Base-by-base conservation (phyloP, 1,139 yeast species). In the Scheffersomyces illinoinensis region DNA sequence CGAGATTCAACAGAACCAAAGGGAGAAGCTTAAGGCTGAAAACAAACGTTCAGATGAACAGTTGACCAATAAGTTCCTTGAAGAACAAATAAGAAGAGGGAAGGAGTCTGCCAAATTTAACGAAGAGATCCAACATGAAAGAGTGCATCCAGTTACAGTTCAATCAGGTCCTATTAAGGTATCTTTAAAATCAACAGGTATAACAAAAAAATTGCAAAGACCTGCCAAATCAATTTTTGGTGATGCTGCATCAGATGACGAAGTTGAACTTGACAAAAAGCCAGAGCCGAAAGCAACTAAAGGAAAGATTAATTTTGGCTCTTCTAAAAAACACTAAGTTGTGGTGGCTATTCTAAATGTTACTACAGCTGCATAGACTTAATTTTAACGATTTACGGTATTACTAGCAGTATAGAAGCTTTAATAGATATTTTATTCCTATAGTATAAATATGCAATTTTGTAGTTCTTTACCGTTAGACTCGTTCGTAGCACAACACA, bases 401-500 rank as follows among this genome's bases (percentile, higher is more conserved):
- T 4, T 33, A 10, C 43, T 26, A 26, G 12, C 17, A 33, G 43
- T 4, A 33, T 24, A 24, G 33, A 24, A 4, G 6, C 21, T 24
- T 24, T 24, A 24, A 24, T 24, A 24, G 33, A 24, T 21, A 7
- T 26, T 26, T 33, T 12, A 33, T 33, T 33, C 43, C 43, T 33
- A 33, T 33, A 33, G 43, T 33, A 33, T 12, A 33, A 12, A 14
- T 33, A 33, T 33, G 43, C 43, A 33, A 33, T 10, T 33, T 14
- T 33, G 43, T 33, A 12, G 43, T 33, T 33, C 17, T 33, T 33
- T 2, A 43, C 53, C 5, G 19, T 53, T 59, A 62, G n/a, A 81
- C 69, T 57, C 85, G 74, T 67, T 86, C 89, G 68, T 89, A 90
- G 69, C 89, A 88, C 65, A 89, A 74, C n/a, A 89, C 91, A 70